Conservation (phyloP, 768 basidiomycete species). For the Trametes cinnabarina region DNA sequence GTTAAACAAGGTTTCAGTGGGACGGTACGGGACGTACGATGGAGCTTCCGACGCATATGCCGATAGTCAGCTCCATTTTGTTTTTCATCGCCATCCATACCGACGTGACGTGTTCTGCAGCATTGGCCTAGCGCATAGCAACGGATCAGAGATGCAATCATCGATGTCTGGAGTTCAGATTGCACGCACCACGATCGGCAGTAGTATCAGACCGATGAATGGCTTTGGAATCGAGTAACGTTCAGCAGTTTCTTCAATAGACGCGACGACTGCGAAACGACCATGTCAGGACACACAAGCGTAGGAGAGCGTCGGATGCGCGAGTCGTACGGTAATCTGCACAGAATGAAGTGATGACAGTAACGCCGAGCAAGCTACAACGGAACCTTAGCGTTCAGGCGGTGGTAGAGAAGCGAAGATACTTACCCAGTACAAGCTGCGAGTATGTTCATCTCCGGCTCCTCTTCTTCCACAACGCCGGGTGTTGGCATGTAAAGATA, state of each 20-base stretch:
- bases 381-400: no score
- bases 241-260: constrained; percentile 87
- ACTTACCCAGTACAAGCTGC: constrained; percentile 58
- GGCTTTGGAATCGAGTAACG: constrained; percentile 78
- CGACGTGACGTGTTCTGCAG: constrained; percentile 82
- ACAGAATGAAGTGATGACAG: constrained; percentile 82
- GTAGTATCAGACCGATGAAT: constrained; percentile 83
- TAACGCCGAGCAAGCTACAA: constrained; percentile 63
- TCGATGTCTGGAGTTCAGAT: no score
- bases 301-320: background rate
- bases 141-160: background rate
- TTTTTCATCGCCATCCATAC: constrained; percentile 88
- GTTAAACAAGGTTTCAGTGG: background rate
- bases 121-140: constrained; percentile 53
- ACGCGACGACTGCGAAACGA: constrained; percentile 65
- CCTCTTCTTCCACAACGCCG: constrained; percentile 37
- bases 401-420: background rate
- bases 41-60: constrained; percentile 77
- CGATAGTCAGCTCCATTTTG: constrained; percentile 73
- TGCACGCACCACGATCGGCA: constrained; percentile 81
- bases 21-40: constrained; percentile 51
- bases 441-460: constrained; percentile 64
- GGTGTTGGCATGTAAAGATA: constrained; percentile 55
- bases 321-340: constrained; percentile 74
- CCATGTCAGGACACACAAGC: background rate